These are phyloP conservation scores for Boletus sp. DNA, from an alignment of 768 basidiomycete species.

Conservation along the genomic window DNA sequence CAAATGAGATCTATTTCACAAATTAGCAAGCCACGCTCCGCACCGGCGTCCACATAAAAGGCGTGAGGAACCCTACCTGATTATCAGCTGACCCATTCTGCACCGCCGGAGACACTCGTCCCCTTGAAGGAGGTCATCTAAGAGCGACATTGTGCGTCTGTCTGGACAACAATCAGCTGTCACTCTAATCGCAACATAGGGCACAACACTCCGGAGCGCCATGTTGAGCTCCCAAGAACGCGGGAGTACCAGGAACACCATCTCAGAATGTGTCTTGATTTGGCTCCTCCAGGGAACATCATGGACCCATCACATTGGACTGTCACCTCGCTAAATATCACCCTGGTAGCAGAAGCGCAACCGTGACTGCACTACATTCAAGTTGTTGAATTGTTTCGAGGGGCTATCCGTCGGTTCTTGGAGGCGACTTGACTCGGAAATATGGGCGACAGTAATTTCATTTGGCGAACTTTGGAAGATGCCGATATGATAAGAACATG, in stretches of 20 bases:
- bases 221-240: not conserved
- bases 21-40: not conserved
- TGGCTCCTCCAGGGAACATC: not conserved
- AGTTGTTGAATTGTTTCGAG: no score
- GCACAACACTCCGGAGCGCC: not conserved
- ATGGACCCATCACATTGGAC: not conserved
- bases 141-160: not conserved
- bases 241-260: not conserved
- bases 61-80: not conserved
- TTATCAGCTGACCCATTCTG: not conserved
- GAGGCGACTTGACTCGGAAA: not conserved
- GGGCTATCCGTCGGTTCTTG: not conserved
- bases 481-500: not conserved
- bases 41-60: not conserved
- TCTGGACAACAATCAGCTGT: not conserved
- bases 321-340: not conserved
- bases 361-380: no score
- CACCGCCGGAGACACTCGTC: not conserved
- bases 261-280: not conserved
- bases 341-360: not conserved
- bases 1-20: slow-evolving; percentile 5
- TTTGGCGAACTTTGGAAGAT: not conserved
- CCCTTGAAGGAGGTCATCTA: no score
- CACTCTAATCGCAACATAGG: not conserved
- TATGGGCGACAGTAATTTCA: not conserved